Conservation (phyloP, 495 filamentous ascomycete species). For the Aspergillus conjunctus region DNA sequence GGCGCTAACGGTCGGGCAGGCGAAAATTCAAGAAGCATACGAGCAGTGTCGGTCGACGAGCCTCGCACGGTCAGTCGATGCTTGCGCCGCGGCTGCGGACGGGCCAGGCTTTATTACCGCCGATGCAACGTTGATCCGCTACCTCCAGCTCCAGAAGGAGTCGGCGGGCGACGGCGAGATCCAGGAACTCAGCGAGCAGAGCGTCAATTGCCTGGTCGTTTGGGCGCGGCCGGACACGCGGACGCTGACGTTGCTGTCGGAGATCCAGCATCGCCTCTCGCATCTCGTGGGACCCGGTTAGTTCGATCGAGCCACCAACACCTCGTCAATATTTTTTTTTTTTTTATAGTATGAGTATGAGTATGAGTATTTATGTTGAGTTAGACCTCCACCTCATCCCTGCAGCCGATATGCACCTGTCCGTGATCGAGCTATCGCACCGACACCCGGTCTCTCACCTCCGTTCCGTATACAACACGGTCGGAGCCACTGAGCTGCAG, state of each 20-base stretch:
- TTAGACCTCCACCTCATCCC: slow-evolving; percentile 14
- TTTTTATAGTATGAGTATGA: too few species aligned
- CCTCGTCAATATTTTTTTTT: too few species aligned
- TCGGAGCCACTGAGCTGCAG: not conserved
- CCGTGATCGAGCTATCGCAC: slow-evolving; percentile 17
- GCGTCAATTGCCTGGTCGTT: slow-evolving; percentile 12
- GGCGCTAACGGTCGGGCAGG: slow-evolving; percentile 1
- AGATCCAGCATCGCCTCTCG: slow-evolving; percentile 6
- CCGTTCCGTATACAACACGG: slow-evolving; percentile 6
- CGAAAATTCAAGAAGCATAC: slow-evolving; percentile 17
- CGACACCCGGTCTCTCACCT: slow-evolving; percentile 10
- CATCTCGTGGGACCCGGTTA: slow-evolving; percentile 11
- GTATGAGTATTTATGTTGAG: too few species aligned
- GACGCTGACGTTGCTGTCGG: not conserved
- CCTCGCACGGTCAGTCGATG: slow-evolving; percentile 1
- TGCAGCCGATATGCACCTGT: not conserved
- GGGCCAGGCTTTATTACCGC: slow-evolving; percentile 5
- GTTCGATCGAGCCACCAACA: not conserved
- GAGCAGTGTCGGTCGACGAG: slow-evolving; percentile 6
- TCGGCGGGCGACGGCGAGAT: not conserved
- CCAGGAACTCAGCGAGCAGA: slow-evolving; percentile 5
- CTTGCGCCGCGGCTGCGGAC: not conserved
- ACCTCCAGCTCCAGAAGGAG: slow-evolving; percentile 3
- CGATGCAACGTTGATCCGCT: slow-evolving; percentile 11
- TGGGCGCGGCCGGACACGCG: slow-evolving; percentile 12